These are phyloP conservation scores for Agroathelia rolfsii DNA, from an alignment of 1,284 basidiomycete genomes.

Conservation along the genomic window DNA sequence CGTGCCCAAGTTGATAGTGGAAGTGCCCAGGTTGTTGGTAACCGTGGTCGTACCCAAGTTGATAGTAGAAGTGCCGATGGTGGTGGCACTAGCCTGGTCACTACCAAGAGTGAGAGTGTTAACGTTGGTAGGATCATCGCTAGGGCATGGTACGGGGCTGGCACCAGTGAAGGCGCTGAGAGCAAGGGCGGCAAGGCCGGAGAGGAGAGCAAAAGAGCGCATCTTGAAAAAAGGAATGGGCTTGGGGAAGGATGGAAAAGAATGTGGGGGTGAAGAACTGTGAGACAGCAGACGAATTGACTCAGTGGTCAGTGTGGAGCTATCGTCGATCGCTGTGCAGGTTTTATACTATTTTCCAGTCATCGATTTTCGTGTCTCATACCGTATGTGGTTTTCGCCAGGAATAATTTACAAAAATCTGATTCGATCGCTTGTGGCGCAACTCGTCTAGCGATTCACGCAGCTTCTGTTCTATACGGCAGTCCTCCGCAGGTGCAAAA, in stretches of 20 bases:
- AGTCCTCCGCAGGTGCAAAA: no score
- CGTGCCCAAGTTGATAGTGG: neutral
- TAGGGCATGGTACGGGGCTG: slow-evolving; percentile 12
- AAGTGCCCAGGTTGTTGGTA: neutral
- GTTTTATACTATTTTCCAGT: no score
- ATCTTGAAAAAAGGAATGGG: slow-evolving; percentile 62
- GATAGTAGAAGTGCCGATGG: neutral
- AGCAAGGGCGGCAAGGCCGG: slow-evolving; percentile 55
- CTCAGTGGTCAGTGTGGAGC: slow-evolving; percentile 1
- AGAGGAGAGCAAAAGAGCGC: slow-evolving; percentile 49
- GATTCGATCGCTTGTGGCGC: no score
- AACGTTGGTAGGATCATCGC: slow-evolving; percentile 6
- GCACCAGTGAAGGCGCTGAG: slow-evolving; percentile 21
- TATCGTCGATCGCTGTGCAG: neutral
- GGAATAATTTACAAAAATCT: no score
- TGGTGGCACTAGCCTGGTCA: neutral
- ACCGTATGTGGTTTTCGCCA: no score
- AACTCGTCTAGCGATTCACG: no score
- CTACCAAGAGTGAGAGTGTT: slow-evolving; percentile 5
- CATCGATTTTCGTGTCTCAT: no score
- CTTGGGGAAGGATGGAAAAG: slow-evolving; percentile 67
- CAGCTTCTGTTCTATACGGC: no score
- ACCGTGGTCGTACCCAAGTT: neutral
- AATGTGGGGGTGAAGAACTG: slow-evolving; percentile 25
- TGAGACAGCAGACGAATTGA: slow-evolving; percentile 2